Base-by-base conservation (phyloP, 768 basidiomycete genomes). In the Xerocomellus chrysenteron region DNA sequence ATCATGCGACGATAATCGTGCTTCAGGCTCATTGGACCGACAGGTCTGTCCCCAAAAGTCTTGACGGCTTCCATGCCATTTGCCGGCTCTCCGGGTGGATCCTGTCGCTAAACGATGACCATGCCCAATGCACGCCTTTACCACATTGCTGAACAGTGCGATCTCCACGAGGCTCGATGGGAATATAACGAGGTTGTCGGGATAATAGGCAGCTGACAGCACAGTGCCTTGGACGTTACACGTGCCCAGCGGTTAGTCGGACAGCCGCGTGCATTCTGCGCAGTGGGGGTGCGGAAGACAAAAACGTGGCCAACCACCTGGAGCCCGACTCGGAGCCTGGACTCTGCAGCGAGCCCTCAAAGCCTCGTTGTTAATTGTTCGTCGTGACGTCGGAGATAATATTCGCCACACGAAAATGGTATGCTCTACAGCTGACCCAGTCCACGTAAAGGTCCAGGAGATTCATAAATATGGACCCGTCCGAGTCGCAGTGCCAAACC, bases 381-480 rank as follows among this genome's bases (percentile, higher is more conserved):
- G 33, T 37, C 30, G 21, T n/a, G 28, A 30, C 26, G 40, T 57
- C 63, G 68, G 68, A 56, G 52, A 60, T 54, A 24, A 56, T 50
- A 47, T 48, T 53, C 48, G 57, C 45, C 54, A 40, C 56, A 55
- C 50, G 63, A 49, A 66, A 56, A 57, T 41, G 43, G 65, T 53
- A 49, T 47, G 65, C 39, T 52, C 48, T 41, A 50, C 52, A 32
- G 43, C 30, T 36, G 28, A 46, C 7, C 30, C 17, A 37, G 17
- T 28, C 52, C 37, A 28, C 37, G 45, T 45, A 54, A 32, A 59
- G 36, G 48, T 42, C 41, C 47, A 12, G 16, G 13, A 44, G 37
- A n/a, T 55, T 50, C 65, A 66, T 70, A 70, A 68, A 70, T 68
- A 65, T 50, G 55, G 52, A 56, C 43, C 37, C 48, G 30, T 36